phyloP scores from a whole-genome alignment of 257 asterid species.

The Voacanga thouarsii region DNA sequence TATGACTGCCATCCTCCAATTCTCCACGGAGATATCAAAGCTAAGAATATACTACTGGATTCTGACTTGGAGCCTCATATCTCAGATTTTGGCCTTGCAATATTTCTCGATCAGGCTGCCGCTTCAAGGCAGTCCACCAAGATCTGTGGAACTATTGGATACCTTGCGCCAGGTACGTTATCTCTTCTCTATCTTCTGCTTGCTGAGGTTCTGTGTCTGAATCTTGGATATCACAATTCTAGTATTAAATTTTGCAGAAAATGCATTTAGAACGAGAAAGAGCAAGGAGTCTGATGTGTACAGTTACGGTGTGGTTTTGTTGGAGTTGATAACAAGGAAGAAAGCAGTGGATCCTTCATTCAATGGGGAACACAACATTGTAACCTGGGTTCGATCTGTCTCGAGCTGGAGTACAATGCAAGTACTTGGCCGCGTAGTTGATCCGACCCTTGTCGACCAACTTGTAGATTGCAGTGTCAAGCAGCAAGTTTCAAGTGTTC shows the following conservation, averaged over 20 bases:
- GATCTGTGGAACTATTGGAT: conserved; percentile 66
- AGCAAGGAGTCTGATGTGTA: conserved; percentile 72
- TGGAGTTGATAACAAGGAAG: conserved; percentile 68
- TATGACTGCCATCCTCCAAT: conserved; percentile 77
- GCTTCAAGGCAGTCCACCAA: conserved; percentile 25
- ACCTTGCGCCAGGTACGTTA: conserved; percentile 76
- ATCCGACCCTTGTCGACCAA: conserved; percentile 47
- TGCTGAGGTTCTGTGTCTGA: too few relatives aligned
- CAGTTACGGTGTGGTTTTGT: conserved; percentile 65
- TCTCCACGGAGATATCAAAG: conserved; percentile 76
- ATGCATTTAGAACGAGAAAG: conserved; percentile 44
- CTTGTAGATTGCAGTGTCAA: conserved; percentile 39
- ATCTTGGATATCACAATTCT: background rate
- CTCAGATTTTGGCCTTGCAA: conserved; percentile 83
- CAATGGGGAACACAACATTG: conserved; percentile 41
- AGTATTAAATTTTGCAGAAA: conserved; percentile 37
- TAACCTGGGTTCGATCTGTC: conserved; percentile 45
- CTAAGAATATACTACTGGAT: conserved; percentile 72
- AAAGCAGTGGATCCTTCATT: conserved; percentile 52
- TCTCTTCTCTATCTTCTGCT: too few relatives aligned
- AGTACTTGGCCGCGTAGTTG: conserved; percentile 43
- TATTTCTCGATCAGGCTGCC: conserved; percentile 56
- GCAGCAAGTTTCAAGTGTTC: conserved; percentile 47
- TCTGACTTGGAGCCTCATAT: conserved; percentile 69
- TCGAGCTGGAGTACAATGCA: conserved; percentile 26